Conservation (phyloP, 1,284 basidiomycete genomes). For the Cutaneotrichosporon sp. region DNA sequence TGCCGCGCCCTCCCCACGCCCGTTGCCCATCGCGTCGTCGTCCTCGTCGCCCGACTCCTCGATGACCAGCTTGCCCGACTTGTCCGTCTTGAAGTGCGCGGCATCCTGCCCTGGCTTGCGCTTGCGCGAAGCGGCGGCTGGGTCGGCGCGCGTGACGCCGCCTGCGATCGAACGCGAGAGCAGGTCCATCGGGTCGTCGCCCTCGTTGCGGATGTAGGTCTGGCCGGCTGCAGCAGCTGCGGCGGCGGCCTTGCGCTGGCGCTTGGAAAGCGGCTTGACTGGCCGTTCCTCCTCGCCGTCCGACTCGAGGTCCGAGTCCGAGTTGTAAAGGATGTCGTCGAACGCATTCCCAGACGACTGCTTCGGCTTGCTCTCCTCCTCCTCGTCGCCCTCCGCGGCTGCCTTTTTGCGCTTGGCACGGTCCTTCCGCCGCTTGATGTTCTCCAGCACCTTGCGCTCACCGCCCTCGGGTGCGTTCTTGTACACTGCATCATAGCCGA, state of each 20-base stretch:
- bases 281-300: slow-evolving; percentile 62
- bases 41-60: slow-evolving; percentile 56
- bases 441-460: slow-evolving; percentile 73
- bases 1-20: slow-evolving; percentile 66
- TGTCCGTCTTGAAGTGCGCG: slow-evolving; percentile 79
- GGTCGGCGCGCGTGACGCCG: slow-evolving; percentile 59
- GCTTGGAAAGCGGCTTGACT: slow-evolving; percentile 29
- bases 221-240: slow-evolving; percentile 25
- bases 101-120: slow-evolving; percentile 83
- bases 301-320: slow-evolving; percentile 76
- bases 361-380: slow-evolving; percentile 53
- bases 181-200: slow-evolving; percentile 94
- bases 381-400: slow-evolving; percentile 50
- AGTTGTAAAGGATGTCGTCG: slow-evolving; percentile 91
- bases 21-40: slow-evolving; percentile 40
- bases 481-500: slow-evolving; percentile 77
- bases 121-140: slow-evolving; percentile 10
- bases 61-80: slow-evolving; percentile 85
- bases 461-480: slow-evolving; percentile 54
- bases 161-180: slow-evolving; percentile 71
- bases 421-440: slow-evolving; percentile 89
- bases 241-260: slow-evolving; percentile 29
- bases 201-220: slow-evolving; percentile 71
- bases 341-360: slow-evolving; percentile 72
- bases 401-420: slow-evolving; percentile 74